Percentiles rank a stretch among this genome's conserved stretches.
Evolutionary conservation across 2,329 filamentous ascomycete genomes (phyloP).

Genomic region (Epichloe gansuensis): DNA sequence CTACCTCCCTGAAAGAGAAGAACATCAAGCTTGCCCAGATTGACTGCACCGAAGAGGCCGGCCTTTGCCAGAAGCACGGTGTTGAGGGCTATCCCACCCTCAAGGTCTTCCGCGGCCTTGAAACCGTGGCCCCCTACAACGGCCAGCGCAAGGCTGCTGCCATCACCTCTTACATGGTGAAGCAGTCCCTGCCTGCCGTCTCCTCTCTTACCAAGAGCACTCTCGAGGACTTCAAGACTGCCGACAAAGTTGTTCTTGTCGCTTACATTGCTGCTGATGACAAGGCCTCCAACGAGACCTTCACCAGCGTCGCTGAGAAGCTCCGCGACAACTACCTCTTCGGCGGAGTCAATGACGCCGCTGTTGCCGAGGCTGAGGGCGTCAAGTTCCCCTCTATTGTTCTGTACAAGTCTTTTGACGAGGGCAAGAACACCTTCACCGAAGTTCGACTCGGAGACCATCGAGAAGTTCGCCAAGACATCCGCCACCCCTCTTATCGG

Average conservation of each 20-base stretch:
- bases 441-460: slow-evolving; percentile 69
- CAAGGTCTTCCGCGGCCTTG: slow-evolving; percentile 91
- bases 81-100: slow-evolving; percentile 98
- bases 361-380: slow-evolving; percentile 78
- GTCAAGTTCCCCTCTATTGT: slow-evolving; percentile 79
- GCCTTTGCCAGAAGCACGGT: slow-evolving; percentile 79
- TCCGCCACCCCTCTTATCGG: slow-evolving; percentile 83
- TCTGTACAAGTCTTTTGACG: slow-evolving; percentile 95
- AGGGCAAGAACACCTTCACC: slow-evolving; percentile 78
- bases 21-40: slow-evolving; percentile 75
- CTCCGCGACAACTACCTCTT: slow-evolving; percentile 90
- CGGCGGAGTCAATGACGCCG: slow-evolving; percentile 72
- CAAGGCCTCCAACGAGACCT: slow-evolving; percentile 80
- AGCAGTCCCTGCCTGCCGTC: slow-evolving; percentile 90
- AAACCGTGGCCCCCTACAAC: slow-evolving; percentile 70
- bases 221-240: slow-evolving; percentile 90
- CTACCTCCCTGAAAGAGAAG: slow-evolving; percentile 77
- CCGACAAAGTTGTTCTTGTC: slow-evolving; percentile 91
- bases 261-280: slow-evolving; percentile 73
- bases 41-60: slow-evolving; percentile 89
- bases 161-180: slow-evolving; percentile 85
- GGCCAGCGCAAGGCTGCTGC: slow-evolving; percentile 80
- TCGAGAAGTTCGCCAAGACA: slow-evolving; percentile 73
- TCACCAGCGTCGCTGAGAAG: slow-evolving; percentile 57
- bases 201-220: slow-evolving; percentile 71